These are phyloP conservation scores for Panaeolus papilionaceus DNA, from an alignment of 768 basidiomycete species.

Conservation along the genomic window DNA sequence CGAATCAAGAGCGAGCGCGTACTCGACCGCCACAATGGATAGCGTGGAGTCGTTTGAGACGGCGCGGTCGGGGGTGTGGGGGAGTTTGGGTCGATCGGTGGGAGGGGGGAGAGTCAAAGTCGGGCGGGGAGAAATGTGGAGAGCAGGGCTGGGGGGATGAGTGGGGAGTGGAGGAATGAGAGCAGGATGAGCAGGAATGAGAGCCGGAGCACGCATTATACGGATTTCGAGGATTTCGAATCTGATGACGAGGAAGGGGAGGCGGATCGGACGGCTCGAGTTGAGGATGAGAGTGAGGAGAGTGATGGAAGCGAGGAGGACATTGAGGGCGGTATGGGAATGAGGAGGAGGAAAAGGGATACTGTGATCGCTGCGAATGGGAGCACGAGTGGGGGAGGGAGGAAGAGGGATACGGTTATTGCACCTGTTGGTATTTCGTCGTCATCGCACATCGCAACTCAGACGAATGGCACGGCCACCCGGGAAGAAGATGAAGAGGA, in stretches of 20 bases:
- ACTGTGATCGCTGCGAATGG: too few relatives aligned
- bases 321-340: too few relatives aligned
- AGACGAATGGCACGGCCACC: too few relatives aligned
- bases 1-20: neutral
- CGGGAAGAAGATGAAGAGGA: neutral
- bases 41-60: neutral
- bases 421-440: neutral
- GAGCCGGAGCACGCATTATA: neutral
- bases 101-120: too few relatives aligned
- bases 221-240: neutral
- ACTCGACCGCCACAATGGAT: neutral
- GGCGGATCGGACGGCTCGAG: neutral
- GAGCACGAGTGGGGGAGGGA: neutral
- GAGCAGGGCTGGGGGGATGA: too few relatives aligned
- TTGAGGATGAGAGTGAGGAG: neutral
- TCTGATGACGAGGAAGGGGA: neutral
- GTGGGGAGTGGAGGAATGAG: neutral
- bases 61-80: neutral
- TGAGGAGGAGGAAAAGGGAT: too few relatives aligned
- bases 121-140: too few relatives aligned
- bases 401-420: neutral
- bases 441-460: too few relatives aligned
- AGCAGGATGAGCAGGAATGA: neutral
- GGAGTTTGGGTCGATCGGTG: neutral
- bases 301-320: neutral